Base-by-base conservation (phyloP, 192 early-diverging fungal genomes). In the Coemansia sp. region DNA sequence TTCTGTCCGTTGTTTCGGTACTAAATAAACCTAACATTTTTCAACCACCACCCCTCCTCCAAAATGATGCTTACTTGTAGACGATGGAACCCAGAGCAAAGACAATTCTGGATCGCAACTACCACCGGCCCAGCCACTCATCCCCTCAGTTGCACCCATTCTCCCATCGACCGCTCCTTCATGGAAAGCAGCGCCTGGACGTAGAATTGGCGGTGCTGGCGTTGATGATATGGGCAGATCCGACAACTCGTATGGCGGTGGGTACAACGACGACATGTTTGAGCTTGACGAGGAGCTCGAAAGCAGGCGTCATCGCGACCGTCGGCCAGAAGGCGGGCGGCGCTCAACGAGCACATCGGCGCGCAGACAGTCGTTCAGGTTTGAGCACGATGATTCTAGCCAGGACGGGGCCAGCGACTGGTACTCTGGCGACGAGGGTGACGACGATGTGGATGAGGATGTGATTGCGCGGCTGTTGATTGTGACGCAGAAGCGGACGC, bases 361-460 rank as follows among this genome's bases (percentile, higher is more conserved):
- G 0, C 65, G 69, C 17, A 67, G 82, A 20, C 63, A 63, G 65
- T 61, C 76, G 53, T 65, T 70, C 54, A 59, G 66, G 14, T 4
- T 66, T 20, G 68, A 70, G 14, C 63, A 61, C 33, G 70, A 66
- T 55, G 78, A 84, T 34, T 80, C 83, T 17, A 81, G 83, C 55
- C 85, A 88, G 13, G 83, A 85, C 54, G 88, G 89, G 33, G 87
- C 45, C 67, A 72, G 73, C 59, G 67, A 75, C 69, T 76, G 80
- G 70, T 61, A 69, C 52, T 78, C 79, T 33, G 72, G 85, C 9
- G 87, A 88, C n/a, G 88, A 89, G 33, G 90, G 90, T 45, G 89
- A 88, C 17, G 90, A 92, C 55, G 93, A 97, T 42, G 82, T 97
- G 59, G 92, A 93, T 59, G 94, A 98, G 62, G 94, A 98, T 7